Percentiles rank a stretch among this genome's conserved stretches.
These are phyloP conservation scores for Suillus cothurnatus DNA, from an alignment of 768 basidiomycete genomes.

Conservation along the genomic window DNA sequence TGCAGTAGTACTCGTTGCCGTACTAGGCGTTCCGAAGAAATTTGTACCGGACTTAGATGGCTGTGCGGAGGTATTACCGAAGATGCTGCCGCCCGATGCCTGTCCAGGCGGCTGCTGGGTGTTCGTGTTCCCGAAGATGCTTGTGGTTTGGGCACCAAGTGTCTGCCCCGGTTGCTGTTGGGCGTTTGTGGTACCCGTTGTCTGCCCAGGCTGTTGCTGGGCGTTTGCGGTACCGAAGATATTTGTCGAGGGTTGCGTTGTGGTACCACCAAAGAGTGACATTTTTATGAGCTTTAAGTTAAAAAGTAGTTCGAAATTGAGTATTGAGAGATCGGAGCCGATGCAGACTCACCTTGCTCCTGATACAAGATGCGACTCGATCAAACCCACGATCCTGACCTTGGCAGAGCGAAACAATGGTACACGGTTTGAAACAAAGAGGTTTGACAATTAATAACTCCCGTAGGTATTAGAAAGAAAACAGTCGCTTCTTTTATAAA, in stretches of 20 bases:
- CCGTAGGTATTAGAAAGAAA: not conserved
- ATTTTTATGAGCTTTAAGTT: not conserved
- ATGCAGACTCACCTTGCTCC: not conserved
- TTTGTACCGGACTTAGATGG: constrained; percentile 19
- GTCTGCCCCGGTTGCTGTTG: constrained; percentile 11
- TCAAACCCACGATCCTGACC: not conserved
- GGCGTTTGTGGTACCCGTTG: constrained; percentile 16
- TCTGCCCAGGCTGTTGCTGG: constrained; percentile 9
- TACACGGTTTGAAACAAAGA: not conserved
- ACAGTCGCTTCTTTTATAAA: not conserved
- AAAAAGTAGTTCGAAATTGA: not conserved
- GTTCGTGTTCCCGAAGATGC: constrained; percentile 13
- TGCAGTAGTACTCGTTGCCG: constrained; percentile 1
- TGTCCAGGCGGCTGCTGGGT: constrained; percentile 10
- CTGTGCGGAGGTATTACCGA: constrained; percentile 21
- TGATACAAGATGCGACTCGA: constrained; percentile 1
- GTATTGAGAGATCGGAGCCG: not conserved
- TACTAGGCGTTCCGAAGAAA: not conserved
- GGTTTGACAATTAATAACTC: not conserved
- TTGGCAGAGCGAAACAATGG: not conserved
- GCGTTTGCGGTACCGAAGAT: constrained; percentile 13
- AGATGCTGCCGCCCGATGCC: constrained; percentile 22
- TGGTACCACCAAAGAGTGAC: constrained; percentile 13
- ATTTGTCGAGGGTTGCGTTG: constrained; percentile 4
- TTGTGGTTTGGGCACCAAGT: not conserved